Evolutionary conservation across 169 alveolate genomes (phyloP), one percentile per base, ranked within the genome.

Genomic region (Ichthyophthirius multifiliis): DNA sequence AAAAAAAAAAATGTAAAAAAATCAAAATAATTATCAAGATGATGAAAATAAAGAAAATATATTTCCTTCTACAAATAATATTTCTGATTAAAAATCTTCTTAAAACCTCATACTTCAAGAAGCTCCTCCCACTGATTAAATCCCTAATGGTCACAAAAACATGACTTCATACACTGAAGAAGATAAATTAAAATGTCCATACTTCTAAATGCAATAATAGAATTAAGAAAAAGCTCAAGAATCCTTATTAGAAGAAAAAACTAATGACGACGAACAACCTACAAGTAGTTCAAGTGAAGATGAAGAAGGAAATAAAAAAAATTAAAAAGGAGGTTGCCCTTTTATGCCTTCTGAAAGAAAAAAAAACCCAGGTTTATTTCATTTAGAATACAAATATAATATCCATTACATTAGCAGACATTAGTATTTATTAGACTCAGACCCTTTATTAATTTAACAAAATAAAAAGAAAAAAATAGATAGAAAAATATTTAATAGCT

Each of bases 281-380:
- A 27, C 31, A 27, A 55, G 71, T 27, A 55, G 71, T 23, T 55
- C 71, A 16, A 55, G 71, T 55, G 71, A 55, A 15, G 71, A 55
- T 7, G 71, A 55, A 55, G 31, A 55, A 3, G 71, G 71, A 2
- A 27, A 27, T 55, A 34, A 34, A 15, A 55, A 55, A 23, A 34
- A 39, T 55, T 74, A 76, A 9, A 63, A 45, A 65, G 84, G 84
- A 78, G 84, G 84, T 16, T 78, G 84, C 32, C 84, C 84, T n/a
- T 78, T 78, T 41, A 63, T 78, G 75, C 62, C 84, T 4, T 44
- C 74, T 13, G 84, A 78, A n/a, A 65, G 65, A 23, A 78, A 78
- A 45, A 39, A 75, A 43, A 78, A 78, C 65, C 84, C 84, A 31
- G 74, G 74, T 41, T 45, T 78, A 16, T 32, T 43, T 9, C 84